Conservation (phyloP, 169 alveolate species). For the Neospora caninum region DNA sequence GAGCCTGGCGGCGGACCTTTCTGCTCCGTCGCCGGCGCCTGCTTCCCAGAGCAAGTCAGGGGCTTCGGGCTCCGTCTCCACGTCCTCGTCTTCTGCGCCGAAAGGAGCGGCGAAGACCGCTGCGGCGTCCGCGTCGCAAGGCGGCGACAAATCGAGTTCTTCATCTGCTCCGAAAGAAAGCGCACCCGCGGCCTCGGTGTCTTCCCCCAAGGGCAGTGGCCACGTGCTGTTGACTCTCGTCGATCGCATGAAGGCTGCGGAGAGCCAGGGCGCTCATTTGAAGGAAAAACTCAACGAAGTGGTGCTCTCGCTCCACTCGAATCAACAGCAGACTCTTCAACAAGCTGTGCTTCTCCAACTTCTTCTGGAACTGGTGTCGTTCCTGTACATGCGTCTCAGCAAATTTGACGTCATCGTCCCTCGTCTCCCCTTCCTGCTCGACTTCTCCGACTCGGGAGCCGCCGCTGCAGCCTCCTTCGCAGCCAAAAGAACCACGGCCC, state of each 20-base stretch:
- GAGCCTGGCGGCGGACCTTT: not conserved
- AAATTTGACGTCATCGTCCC: constrained; percentile 38
- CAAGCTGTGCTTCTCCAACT: constrained; percentile 17
- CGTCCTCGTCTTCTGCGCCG: not conserved
- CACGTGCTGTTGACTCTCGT: constrained; percentile 39
- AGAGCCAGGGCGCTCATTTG: not conserved
- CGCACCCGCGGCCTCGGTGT: not conserved
- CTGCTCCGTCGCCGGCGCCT: not conserved
- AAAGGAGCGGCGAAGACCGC: not conserved
- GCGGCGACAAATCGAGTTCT: not conserved
- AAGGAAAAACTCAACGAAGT: not conserved
- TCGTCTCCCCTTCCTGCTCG: constrained; percentile 12
- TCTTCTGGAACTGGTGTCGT: not conserved
- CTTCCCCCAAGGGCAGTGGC: constrained; percentile 27
- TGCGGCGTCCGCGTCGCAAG: not conserved
- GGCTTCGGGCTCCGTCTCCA: not conserved
- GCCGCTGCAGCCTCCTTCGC: not conserved
- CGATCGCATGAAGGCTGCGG: constrained; percentile 43
- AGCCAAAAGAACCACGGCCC: not conserved
- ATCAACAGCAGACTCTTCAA: not conserved
- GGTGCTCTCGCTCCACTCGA: not conserved
- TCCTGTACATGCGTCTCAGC: not conserved
- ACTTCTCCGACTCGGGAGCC: not conserved
- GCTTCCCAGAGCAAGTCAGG: not conserved
- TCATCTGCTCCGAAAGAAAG: not conserved